phyloP scores from a whole-genome alignment of 2,329 filamentous ascomycete species.

The Pyricularia sp. region DNA sequence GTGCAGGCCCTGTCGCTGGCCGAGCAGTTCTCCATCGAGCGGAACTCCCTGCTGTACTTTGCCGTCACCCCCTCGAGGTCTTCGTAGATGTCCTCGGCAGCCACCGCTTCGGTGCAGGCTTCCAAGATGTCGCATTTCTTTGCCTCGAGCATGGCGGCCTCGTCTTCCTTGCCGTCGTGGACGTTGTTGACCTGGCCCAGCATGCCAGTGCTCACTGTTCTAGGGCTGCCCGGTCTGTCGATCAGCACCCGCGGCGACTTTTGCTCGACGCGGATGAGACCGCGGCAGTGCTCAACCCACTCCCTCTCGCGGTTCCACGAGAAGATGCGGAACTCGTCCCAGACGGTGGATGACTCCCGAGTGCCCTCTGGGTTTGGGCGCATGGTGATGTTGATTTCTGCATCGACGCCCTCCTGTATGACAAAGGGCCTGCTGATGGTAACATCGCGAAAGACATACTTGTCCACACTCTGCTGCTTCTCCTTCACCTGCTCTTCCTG shows the following conservation, averaged over 20 bases:
- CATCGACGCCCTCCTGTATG: conserved; percentile 17
- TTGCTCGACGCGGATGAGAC: conserved; percentile 12
- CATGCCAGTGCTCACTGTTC: background rate
- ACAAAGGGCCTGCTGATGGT: conserved; percentile 19
- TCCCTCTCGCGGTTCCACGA: conserved; percentile 18
- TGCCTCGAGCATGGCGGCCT: background rate
- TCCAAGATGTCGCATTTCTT: background rate
- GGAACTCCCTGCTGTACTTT: conserved; percentile 11
- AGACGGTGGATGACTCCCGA: conserved; percentile 12
- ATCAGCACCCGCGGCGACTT: background rate
- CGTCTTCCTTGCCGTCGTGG: background rate
- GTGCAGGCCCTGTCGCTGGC: conserved; percentile 15
- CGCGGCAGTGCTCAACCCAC: conserved; percentile 20
- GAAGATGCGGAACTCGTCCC: conserved; percentile 20
- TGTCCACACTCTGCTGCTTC: conserved; percentile 1
- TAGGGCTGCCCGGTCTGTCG: background rate
- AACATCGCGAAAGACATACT: conserved; percentile 18
- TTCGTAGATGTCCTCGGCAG: conserved; percentile 5
- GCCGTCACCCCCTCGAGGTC: conserved; percentile 10
- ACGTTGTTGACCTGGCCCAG: conserved; percentile 4
- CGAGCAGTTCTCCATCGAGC: conserved; percentile 11
- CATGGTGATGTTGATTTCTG: conserved; percentile 17
- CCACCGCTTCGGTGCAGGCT: background rate
- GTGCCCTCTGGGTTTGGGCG: conserved; percentile 10
- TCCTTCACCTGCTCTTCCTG: background rate